Evolutionary conservation across 2,329 filamentous ascomycete species (phyloP), one percentile per base, ranked within the genome.

Genomic region (Curvularia hawaiiensis): DNA sequence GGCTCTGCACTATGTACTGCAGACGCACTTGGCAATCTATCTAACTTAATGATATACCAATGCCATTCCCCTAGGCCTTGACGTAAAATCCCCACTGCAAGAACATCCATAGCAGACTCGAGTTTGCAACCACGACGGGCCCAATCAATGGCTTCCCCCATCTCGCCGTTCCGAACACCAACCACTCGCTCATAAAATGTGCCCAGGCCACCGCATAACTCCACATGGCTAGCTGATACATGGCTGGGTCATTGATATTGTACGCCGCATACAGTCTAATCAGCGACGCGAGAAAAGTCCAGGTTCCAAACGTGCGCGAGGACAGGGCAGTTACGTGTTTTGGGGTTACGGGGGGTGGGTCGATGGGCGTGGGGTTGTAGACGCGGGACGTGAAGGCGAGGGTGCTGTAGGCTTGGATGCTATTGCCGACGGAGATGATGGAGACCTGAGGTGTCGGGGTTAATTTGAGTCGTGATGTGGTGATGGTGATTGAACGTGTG

Each of bases 221-320:
- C 84, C 89, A 91, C 64, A 95, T 79, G 16, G 89, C 89, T 57
- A 97, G 81, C 74, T 95, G 85, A 76, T 96, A 97, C 53, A 93
- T 82, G 44, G 85, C 83, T 1, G 85, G 84, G 59, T 91, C 83
- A 64, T 86, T 82, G 62, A 96, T 86, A 75, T 96, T 83, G 79
- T 96, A 96, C 33, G 91, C 90, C 4, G 91, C 91, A 72, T 96
- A 96, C 64, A 92, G 79, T 51, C 93, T 86, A 44, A 96, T 84
- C 50, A 96, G 80, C 57, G 87, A 85, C 6, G 90, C 88, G 57
- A 96, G 82, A 56, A 94, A 83, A 0, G 93, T 96, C 88, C 92
- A 97, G 30, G 91, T 95, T 52, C 90, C 92, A 75, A 96, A 96
- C 20, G 91, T 87, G 62, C 91, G 88, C 26, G 88, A 88, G 11